phyloP scores from a whole-genome alignment of 73 alveolate genomes.

The Paramecium sonneborni region DNA sequence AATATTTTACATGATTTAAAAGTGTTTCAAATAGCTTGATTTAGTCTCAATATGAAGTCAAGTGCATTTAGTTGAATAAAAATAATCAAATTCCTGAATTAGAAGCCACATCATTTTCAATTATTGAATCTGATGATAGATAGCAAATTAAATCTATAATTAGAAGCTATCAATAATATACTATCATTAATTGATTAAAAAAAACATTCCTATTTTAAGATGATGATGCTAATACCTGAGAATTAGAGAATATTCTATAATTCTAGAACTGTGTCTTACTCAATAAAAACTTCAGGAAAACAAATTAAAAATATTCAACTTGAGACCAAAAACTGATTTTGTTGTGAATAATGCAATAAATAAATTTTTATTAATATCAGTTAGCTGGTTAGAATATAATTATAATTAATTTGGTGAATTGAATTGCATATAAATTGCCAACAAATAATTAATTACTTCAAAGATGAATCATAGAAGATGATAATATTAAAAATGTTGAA shows the following conservation, averaged over 20 bases:
- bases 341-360: not conserved
- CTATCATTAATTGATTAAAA: not conserved
- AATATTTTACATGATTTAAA: not conserved
- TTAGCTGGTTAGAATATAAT: not conserved
- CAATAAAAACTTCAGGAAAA: not conserved
- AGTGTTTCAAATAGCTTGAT: not conserved
- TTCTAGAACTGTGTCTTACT: not conserved
- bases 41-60: not conserved
- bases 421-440: not conserved
- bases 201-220: not conserved
- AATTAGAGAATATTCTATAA: not conserved
- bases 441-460: not conserved
- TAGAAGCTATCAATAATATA: slow-evolving; percentile 8
- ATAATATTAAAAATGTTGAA: not conserved
- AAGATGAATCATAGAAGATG: slow-evolving; percentile 18
- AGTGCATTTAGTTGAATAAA: not conserved
- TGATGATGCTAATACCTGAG: slow-evolving; percentile 7
- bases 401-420: not conserved
- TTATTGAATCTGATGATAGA: not conserved
- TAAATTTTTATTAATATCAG: not conserved
- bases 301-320: not conserved
- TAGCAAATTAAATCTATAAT: not conserved
- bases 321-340: not conserved
- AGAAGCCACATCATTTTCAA: slow-evolving; percentile 4
- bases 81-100: slow-evolving; percentile 13